Base-by-base conservation (phyloP, 768 basidiomycete species). In the Trametes meyenii region DNA sequence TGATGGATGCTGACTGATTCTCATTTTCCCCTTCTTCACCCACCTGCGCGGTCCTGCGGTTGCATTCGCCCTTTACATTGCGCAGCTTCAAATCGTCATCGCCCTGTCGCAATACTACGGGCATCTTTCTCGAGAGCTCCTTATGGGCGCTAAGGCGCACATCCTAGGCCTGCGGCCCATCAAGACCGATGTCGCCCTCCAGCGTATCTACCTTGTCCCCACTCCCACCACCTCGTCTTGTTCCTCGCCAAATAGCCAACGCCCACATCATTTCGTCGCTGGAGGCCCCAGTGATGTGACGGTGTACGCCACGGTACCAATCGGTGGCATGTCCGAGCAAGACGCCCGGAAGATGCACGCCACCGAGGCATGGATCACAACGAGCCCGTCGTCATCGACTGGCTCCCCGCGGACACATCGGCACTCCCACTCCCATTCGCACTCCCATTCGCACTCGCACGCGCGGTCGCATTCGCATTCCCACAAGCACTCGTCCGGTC, bases 51-150 rank as follows among this genome's bases (percentile, higher is more conserved):
- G n/a, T n/a, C n/a, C n/a, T n/a, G 17, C 51, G 23, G 40, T 26
- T 33, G 7, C 36, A 39, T 50, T 21, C 38, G 45, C 36, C 33
- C 10, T 58, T 36, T 54, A 35, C 29, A 38, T 61, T 54, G 17
- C 40, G 45, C 64, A 91, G 90, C 78, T 92, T 53, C 90, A 92
- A 72, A 89, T 90, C 73, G 81, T 92, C 38, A 78, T 92, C 61
- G 83, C 88, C 2, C 80, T 93, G 12, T 83, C 88, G 7, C 87
- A 81, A 52, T 85, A 85, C 65, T 86, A 90, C 71, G 74, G 79
- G 8, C 78, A 82, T 45, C 76, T 91, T 39, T 73, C 76, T 29
- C 81, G 69, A 38, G 65, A 69, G 29, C 36, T 57, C 35, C 19
- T 58, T 29, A 38, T 46, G 3, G 52, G 56, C 55, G 35, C 46